A percentile compares a stretch with the other conserved stretches of the same genome.
These are phyloP conservation scores for Penicillium rolfsii DNA, from an alignment of 2,329 filamentous ascomycete species.

Conservation along the genomic window DNA sequence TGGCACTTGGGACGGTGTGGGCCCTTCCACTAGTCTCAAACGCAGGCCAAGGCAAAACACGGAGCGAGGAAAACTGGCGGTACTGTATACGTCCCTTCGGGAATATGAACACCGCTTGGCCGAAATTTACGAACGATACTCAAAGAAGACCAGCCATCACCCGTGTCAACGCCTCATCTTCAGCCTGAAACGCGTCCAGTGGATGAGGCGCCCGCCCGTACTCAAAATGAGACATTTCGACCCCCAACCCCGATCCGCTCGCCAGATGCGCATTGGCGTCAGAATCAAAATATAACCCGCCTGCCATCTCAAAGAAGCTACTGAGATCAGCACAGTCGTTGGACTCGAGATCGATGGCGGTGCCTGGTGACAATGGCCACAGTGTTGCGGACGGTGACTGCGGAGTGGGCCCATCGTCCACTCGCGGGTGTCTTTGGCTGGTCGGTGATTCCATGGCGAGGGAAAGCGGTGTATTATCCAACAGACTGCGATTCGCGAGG, in stretches of 20 bases:
- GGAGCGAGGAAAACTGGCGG: too few species aligned
- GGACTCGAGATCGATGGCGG: conserved; percentile 15
- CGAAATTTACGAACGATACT: background rate
- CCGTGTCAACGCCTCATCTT: conserved; percentile 41
- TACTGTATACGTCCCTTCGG: background rate
- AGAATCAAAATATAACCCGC: conserved; percentile 46
- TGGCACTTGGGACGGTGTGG: background rate
- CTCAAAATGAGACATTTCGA: conserved; percentile 12
- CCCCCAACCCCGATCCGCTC: conserved; percentile 12
- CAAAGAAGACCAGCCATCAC: conserved; percentile 41
- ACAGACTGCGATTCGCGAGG: background rate
- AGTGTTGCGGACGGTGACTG: conserved; percentile 20
- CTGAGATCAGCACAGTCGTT: conserved; percentile 56
- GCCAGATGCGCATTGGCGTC: conserved; percentile 11
- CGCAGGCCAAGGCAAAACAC: too few species aligned
- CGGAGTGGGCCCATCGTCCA: conserved; percentile 19
- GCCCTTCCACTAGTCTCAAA: background rate
- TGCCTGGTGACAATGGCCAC: conserved; percentile 27
- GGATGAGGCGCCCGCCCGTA: conserved; percentile 15
- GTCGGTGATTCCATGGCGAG: conserved; percentile 9
- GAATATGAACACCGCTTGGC: background rate
- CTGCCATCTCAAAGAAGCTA: conserved; percentile 64
- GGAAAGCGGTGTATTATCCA: conserved; percentile 7
- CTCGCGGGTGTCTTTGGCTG: conserved; percentile 3
- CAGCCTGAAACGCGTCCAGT: conserved; percentile 38